Conservation (phyloP, 75 land plant species). For the Pinus albicaulis region DNA sequence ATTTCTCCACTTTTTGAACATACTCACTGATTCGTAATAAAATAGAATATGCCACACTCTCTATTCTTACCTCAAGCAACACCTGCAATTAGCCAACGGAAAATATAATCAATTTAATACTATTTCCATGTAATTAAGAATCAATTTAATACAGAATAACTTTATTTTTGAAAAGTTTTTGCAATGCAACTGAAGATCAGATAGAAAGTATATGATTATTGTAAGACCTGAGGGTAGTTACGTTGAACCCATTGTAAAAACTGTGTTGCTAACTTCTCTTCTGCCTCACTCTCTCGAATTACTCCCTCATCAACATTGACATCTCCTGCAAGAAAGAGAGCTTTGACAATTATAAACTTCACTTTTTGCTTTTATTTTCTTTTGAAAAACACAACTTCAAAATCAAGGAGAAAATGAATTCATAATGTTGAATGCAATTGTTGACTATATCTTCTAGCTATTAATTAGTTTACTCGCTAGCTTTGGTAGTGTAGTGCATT, state of each 20-base stretch:
- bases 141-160: not conserved
- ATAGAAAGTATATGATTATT: not conserved
- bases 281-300: constrained; percentile 83
- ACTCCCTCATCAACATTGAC: constrained; percentile 69
- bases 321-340: constrained; percentile 39
- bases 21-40: constrained; percentile 74
- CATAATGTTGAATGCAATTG: no score
- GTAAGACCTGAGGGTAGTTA: constrained; percentile 83
- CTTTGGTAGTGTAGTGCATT: no score
- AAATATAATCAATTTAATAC: not conserved
- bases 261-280: constrained; percentile 76
- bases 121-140: not conserved
- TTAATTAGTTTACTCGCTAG: no score
- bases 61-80: constrained; percentile 88
- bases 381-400: not conserved
- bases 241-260: constrained; percentile 91
- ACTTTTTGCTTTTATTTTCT: no score
- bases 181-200: not conserved
- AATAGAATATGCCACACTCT: constrained; percentile 86
- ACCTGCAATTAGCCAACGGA: constrained; percentile 84
- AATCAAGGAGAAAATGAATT: not conserved
- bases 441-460: no score
- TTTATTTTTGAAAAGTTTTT: not conserved
- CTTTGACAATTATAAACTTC: no score
- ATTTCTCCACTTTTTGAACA: constrained; percentile 78